phyloP scores from a whole-genome alignment of 2,329 filamentous ascomycete genomes.

The Venturia asperata region DNA sequence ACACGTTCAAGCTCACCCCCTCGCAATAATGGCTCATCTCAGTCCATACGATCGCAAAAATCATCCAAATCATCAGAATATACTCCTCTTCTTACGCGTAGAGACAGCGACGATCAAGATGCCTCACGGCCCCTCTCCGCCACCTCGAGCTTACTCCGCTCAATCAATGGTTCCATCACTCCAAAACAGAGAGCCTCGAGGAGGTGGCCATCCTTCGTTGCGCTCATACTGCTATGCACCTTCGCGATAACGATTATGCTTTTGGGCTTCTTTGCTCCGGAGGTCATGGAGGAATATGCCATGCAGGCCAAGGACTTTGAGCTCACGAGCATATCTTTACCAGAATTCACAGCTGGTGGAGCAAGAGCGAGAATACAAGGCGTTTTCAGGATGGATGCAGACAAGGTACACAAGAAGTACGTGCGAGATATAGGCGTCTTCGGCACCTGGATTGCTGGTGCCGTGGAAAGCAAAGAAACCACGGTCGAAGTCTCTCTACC shows the following conservation, averaged over 20 bases:
- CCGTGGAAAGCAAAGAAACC: slow-evolving; percentile 67
- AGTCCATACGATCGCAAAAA: slow-evolving; percentile 25
- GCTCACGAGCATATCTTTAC: slow-evolving; percentile 75
- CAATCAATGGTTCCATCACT: slow-evolving; percentile 27
- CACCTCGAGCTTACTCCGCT: slow-evolving; percentile 32
- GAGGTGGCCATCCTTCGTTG: slow-evolving; percentile 71
- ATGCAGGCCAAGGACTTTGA: slow-evolving; percentile 75
- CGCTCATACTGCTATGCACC: slow-evolving; percentile 59
- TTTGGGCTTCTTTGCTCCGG: slow-evolving; percentile 73
- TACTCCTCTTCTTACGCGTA: slow-evolving; percentile 34
- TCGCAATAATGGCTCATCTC: slow-evolving; percentile 32
- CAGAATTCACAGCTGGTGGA: slow-evolving; percentile 73
- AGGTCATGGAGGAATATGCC: slow-evolving; percentile 76
- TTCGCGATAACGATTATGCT: slow-evolving; percentile 62
- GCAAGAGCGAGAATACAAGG: slow-evolving; percentile 74
- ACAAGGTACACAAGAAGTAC: slow-evolving; percentile 61
- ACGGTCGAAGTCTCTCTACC: slow-evolving; percentile 72
- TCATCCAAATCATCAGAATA: slow-evolving; percentile 32
- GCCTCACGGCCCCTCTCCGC: slow-evolving; percentile 25
- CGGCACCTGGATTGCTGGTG: slow-evolving; percentile 70
- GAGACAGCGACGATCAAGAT: slow-evolving; percentile 26
- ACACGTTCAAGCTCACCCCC: slow-evolving; percentile 29
- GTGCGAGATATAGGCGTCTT: slow-evolving; percentile 69
- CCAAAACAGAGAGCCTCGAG: slow-evolving; percentile 16
- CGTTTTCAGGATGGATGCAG: slow-evolving; percentile 72